Percentiles rank a stretch among this genome's conserved stretches.
These are phyloP conservation scores for Pleurotus platypus DNA, from an alignment of 768 basidiomycete genomes.

Conservation along the genomic window DNA sequence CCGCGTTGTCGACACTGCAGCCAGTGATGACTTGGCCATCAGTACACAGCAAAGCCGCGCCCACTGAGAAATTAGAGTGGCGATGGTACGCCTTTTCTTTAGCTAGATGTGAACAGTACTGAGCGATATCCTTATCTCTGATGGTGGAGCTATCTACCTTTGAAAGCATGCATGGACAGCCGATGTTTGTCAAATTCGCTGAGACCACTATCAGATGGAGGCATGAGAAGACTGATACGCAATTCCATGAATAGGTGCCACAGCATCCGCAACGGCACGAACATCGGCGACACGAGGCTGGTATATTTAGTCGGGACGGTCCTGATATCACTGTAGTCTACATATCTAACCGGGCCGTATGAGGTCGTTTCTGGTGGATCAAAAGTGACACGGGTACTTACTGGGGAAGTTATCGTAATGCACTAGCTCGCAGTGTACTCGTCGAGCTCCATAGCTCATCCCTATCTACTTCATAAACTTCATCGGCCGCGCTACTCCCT, in stretches of 20 bases:
- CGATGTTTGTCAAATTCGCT: not conserved
- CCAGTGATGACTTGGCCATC: not conserved
- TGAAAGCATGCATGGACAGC: not conserved
- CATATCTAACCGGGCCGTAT: too few species aligned
- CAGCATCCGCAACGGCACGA: not conserved
- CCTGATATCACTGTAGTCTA: too few species aligned
- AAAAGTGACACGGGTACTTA: not conserved
- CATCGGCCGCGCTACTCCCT: slow-evolving; percentile 18
- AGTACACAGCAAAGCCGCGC: not conserved
- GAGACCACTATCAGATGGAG: not conserved
- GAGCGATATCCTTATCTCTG: too few species aligned
- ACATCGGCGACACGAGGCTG: too few species aligned
- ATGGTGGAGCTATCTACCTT: not conserved
- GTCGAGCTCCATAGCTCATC: slow-evolving; percentile 32
- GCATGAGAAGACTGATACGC: not conserved
- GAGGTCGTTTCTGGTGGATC: not conserved
- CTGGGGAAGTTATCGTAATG: slow-evolving; percentile 24
- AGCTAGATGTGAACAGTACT: not conserved
- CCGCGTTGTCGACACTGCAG: not conserved
- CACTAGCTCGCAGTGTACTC: slow-evolving; percentile 31
- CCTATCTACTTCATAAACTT: slow-evolving; percentile 15
- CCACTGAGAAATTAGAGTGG: not conserved
- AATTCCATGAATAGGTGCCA: not conserved
- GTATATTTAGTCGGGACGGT: too few species aligned
- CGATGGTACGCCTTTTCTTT: slow-evolving; percentile 1